Percentiles rank a stretch among this genome's conserved stretches.
Evolutionary conservation across 371 early-diverging fungal genomes (phyloP).

Genomic region (Apophysomyces ossiformis): DNA sequence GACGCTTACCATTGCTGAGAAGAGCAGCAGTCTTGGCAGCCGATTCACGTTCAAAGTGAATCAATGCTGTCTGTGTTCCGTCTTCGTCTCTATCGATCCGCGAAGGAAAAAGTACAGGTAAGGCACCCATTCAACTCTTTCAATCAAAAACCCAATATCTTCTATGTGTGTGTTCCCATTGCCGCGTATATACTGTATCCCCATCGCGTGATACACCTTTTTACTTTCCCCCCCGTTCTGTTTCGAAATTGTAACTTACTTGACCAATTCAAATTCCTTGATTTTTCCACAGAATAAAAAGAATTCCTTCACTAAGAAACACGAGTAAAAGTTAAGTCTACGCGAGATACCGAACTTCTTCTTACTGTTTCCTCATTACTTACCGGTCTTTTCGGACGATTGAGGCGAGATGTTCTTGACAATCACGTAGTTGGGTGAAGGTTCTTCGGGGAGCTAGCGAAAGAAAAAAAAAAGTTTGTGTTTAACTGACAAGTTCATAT

Average conservation of each 20-base stretch:
- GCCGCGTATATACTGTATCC: background rate
- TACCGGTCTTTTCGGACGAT: conserved; percentile 61
- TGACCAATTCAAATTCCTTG: conserved; percentile 61
- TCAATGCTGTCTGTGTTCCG: conserved; percentile 58
- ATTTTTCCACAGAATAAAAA: conserved; percentile 75
- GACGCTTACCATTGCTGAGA: conserved; percentile 55
- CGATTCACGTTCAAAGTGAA: conserved; percentile 65
- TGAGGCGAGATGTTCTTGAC: conserved; percentile 62
- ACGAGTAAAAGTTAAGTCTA: background rate
- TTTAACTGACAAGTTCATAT: background rate
- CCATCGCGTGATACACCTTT: conserved; percentile 3
- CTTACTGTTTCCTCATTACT: background rate
- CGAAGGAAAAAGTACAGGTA: background rate
- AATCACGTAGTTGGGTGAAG: conserved; percentile 57
- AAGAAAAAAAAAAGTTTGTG: background rate
- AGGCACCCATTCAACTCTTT: background rate
- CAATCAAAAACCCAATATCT: background rate
- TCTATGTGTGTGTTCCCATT: background rate
- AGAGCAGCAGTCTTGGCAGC: conserved; percentile 74
- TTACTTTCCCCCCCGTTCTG: background rate
- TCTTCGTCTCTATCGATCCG: conserved; percentile 40
- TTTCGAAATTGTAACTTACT: conserved; percentile 42
- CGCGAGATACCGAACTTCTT: background rate
- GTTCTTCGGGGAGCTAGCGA: conserved; percentile 56
- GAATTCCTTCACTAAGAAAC: conserved; percentile 61